phyloP scores from a whole-genome alignment of 2,329 filamentous ascomycete species.

The Bipolaris oryzae region DNA sequence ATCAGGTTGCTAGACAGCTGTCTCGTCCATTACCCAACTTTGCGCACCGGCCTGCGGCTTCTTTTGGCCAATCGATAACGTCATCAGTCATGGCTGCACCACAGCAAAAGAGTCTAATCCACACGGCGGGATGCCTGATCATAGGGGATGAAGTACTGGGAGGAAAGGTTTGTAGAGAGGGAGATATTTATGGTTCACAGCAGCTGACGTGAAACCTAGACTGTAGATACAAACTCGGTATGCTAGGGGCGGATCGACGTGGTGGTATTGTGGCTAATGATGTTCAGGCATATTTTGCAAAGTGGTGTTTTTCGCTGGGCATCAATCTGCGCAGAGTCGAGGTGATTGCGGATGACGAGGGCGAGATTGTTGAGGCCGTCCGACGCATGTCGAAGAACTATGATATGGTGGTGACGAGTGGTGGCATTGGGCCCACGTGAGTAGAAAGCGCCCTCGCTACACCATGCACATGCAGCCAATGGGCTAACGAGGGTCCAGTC shows the following conservation, averaged over 20 bases:
- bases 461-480: slow-evolving; percentile 23
- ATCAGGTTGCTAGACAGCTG: slow-evolving; percentile 75
- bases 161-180: slow-evolving; percentile 72
- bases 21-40: slow-evolving; percentile 66
- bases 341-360: slow-evolving; percentile 90
- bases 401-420: slow-evolving; percentile 93
- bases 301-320: slow-evolving; percentile 69
- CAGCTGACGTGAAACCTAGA: slow-evolving; percentile 52
- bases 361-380: slow-evolving; percentile 86
- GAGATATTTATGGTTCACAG: background rate
- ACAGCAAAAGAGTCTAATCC: slow-evolving; percentile 70
- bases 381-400: slow-evolving; percentile 86
- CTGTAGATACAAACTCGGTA: slow-evolving; percentile 68
- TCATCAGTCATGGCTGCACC: slow-evolving; percentile 55
- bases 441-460: slow-evolving; percentile 40
- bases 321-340: slow-evolving; percentile 82
- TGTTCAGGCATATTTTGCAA: slow-evolving; percentile 62
- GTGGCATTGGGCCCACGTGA: slow-evolving; percentile 94
- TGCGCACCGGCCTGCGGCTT: slow-evolving; percentile 55
- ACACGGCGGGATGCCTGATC: slow-evolving; percentile 89
- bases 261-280: slow-evolving; percentile 19
- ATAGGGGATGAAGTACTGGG: slow-evolving; percentile 97
- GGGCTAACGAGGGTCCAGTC: slow-evolving; percentile 58
- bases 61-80: slow-evolving; percentile 40
- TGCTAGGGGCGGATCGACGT: slow-evolving; percentile 7